Conservation (phyloP, 2,329 filamentous ascomycete species). For the Lithohypha guttulata region DNA sequence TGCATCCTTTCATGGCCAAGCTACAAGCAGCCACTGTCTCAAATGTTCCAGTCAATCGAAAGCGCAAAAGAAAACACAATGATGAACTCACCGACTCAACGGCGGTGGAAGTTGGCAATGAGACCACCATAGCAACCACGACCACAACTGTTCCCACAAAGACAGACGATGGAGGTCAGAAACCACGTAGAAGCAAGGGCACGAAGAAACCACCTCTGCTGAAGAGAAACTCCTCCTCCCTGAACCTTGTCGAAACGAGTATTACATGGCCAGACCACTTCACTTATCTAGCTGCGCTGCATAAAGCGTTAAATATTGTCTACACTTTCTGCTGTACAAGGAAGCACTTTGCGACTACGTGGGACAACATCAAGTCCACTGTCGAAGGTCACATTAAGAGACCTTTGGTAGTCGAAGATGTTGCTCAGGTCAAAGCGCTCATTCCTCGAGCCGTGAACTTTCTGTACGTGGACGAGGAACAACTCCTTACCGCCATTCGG, state of each 20-base stretch:
- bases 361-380: constrained; percentile 73
- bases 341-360: constrained; percentile 83
- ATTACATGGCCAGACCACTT: constrained; percentile 67
- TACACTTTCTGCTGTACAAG: constrained; percentile 92
- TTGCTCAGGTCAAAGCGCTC: constrained; percentile 69
- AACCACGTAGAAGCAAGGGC: constrained; percentile 38
- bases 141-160: constrained; percentile 45
- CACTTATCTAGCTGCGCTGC: constrained; percentile 60
- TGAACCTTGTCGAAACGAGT: constrained; percentile 37
- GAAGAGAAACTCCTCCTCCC: constrained; percentile 31
- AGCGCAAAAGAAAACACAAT: constrained; percentile 27
- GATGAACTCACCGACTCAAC: background rate
- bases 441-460: constrained; percentile 73
- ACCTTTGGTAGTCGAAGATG: constrained; percentile 61
- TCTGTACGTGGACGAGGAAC: constrained; percentile 72
- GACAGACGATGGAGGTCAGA: constrained; percentile 45
- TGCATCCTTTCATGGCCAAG: constrained; percentile 27
- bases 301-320: constrained; percentile 79
- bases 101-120: constrained; percentile 14
- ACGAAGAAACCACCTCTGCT: constrained; percentile 27
- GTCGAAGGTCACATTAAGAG: constrained; percentile 74
- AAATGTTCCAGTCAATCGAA: constrained; percentile 28
- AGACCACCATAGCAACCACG: constrained; percentile 16
- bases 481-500: constrained; percentile 68
- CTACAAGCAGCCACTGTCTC: constrained; percentile 36